Base-by-base conservation (phyloP, 2,329 filamentous ascomycete species). In the Basipetospora chlamydospora region DNA sequence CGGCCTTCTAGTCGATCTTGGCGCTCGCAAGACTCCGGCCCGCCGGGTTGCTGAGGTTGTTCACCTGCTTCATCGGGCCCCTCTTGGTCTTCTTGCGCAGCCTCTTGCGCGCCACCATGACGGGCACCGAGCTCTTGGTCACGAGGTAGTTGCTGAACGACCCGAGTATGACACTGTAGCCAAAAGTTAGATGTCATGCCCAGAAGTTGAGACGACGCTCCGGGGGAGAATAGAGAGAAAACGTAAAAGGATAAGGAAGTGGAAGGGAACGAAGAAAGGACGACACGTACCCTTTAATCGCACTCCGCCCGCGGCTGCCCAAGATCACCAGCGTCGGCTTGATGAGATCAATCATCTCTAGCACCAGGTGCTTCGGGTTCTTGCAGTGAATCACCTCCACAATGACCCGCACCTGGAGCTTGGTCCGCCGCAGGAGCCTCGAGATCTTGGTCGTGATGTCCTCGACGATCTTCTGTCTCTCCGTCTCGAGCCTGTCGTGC, bases 371-470 rank as follows among this genome's bases (percentile, higher is more conserved):
- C 56, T 90, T 88, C 4, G 90, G 86, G 50, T 83, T 95, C 67
- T 95, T 96, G 77, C 90, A 96, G 59, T 96, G 90, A 46, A 98
- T 80, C 20, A 96, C 88, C 58, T 98, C 90, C 23, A 98, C 80
- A 35, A 94, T 85, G 33, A 95, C 82, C 40, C 86, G 77, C 33
- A 95, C 87, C 55, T 98, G 88, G 40, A 98, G 64, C 44, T 82
- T 75, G 1, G 90, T 98, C 66, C 93, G 94, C 41, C 88, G 73
- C 41, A 98, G 60, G 31, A 96, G 63, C 45, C 79, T 81, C n/a
- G 90, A 72, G 37, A 93, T 84, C 23, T 80, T 74, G 39, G 88
- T 74, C 1, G 84, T 87, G 42, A 98, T 86, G 39, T 80, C 75
- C 43, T 85, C 74, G n/a, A 88, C 74, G 0, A 86, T 86, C 47